These are phyloP conservation scores for Pseudocercospora vitis DNA, from an alignment of 2,329 filamentous ascomycete genomes.

Conservation along the genomic window DNA sequence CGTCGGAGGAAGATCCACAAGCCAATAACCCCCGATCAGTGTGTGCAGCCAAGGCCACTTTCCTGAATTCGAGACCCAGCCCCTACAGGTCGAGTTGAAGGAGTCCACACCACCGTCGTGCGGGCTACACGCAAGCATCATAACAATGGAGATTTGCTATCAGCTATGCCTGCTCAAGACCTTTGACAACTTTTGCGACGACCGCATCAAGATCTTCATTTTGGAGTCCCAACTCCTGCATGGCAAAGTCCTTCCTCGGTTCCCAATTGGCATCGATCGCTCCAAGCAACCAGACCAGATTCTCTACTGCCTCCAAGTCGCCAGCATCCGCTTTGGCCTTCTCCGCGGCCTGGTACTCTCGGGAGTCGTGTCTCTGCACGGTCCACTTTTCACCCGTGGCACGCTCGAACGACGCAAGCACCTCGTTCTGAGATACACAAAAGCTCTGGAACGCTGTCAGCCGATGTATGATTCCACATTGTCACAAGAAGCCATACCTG, in stretches of 20 bases:
- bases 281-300: conserved; percentile 36
- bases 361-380: conserved; percentile 43
- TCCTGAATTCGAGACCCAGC: no score
- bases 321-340: conserved; percentile 41
- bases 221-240: conserved; percentile 44
- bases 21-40: not conserved
- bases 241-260: conserved; percentile 41
- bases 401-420: conserved; percentile 56
- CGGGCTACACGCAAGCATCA: no score
- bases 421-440: conserved; percentile 58
- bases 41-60: no score
- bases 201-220: conserved; percentile 44
- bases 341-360: conserved; percentile 35
- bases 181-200: conserved; percentile 36
- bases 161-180: conserved; percentile 16
- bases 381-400: conserved; percentile 54
- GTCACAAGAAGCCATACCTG: no score
- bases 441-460: conserved; percentile 62
- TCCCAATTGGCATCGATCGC: conserved; percentile 37
- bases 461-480: no score
- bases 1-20: no score
- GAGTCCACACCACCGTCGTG: no score
- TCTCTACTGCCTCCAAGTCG: conserved; percentile 36
- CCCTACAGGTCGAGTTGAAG: no score
- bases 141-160: no score